These are phyloP conservation scores for Nephelium lappaceum DNA, from an alignment of 345 rosid genomes.

Conservation along the genomic window DNA sequence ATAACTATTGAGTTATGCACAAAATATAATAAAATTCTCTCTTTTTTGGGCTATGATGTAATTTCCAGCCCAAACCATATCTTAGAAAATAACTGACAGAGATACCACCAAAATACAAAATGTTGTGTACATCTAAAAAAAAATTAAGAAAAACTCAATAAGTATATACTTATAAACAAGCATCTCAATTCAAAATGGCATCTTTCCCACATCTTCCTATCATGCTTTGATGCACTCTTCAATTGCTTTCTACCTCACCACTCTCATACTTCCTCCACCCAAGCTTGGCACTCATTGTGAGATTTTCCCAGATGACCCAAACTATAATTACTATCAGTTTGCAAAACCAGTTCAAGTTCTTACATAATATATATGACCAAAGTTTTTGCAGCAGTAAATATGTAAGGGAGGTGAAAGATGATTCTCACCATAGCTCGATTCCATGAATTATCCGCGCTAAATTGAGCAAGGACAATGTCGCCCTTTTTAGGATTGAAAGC, in stretches of 20 bases:
- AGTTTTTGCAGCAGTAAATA: background rate
- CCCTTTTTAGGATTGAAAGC: slow-evolving; percentile 91
- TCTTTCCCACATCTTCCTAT: background rate
- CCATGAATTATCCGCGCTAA: slow-evolving; percentile 96
- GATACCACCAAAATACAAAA: background rate
- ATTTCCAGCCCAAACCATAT: background rate
- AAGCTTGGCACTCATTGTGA: background rate
- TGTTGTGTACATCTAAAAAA: background rate
- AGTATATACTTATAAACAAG: background rate
- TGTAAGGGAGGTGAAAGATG: background rate
- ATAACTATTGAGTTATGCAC: background rate
- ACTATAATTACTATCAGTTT: background rate
- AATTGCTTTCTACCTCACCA: background rate
- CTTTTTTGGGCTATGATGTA: background rate
- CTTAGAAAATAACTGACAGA: background rate
- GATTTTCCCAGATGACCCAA: background rate
- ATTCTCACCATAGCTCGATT: slow-evolving; percentile 90
- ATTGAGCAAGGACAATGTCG: slow-evolving; percentile 91
- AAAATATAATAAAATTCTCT: background rate
- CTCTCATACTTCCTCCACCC: background rate
- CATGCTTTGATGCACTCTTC: background rate
- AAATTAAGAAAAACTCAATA: background rate
- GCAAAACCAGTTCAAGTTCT: background rate
- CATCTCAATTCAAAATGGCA: background rate
- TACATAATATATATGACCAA: background rate